Base-by-base conservation (phyloP, 2,329 filamentous ascomycete species). In the Cercospora nicotianae region DNA sequence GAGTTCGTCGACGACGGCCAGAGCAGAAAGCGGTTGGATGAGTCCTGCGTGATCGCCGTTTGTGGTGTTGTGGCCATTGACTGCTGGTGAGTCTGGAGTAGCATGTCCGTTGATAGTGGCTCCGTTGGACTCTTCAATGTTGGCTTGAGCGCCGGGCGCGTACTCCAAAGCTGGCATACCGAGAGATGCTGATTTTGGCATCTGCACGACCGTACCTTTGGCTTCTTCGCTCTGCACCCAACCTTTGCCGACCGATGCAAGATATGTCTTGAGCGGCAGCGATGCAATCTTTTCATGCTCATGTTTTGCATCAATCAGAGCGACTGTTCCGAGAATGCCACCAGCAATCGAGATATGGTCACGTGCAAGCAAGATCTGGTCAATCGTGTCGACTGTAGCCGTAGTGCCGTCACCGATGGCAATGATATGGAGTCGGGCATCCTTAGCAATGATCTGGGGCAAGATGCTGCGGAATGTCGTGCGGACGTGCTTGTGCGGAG, bases 321-420 rank as follows among this genome's bases (percentile, higher is more conserved):
- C 72, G 8, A 75, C 57, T 42, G 67, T 63, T n/a, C 66, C 57
- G 30, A 75, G 33, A 16, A 70, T 58, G 2, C 58, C 51, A 57
- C 55, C 62, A 28, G 61, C 36, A 23, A 62, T 20, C 12, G 20
- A 5, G 16, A 48, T 26, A 7, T 7, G 8, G 30, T 13, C 18
- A 10, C 10, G 55, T 33, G 65, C 59, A 26, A 61, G 33, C 45
- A 69, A 39, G 36, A 64, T 51, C 16, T 60, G 28, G 60, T 75
- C 72, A 20, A 76, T 65, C 36, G 48, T 66, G 9, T 70, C 64
- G 30, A 77, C 55, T 7, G 72, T 63, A 61, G 64, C 45, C 9
- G 89, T 84, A 0, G 88, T 89, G 3, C 88, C 89, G 64, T 91
- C 87, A 1, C 90, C 88, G 16, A 95, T 81, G 1, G 87, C 91